A percentile compares a stretch with the other conserved stretches of the same genome.
phyloP scores from a whole-genome alignment of 192 early-diverging fungal species.

The Backusella psychrophila region DNA sequence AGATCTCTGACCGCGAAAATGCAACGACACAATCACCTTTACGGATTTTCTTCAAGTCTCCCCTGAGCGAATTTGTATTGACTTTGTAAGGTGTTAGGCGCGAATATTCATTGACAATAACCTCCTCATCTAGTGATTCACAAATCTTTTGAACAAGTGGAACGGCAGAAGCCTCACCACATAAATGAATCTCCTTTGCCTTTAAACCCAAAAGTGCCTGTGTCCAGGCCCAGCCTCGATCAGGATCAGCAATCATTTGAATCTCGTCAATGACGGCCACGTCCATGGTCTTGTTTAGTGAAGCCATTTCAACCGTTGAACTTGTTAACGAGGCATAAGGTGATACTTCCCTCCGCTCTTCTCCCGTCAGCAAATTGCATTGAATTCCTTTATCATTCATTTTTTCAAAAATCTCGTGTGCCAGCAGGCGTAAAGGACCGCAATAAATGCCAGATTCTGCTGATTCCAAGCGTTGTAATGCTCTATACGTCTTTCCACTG shows the following conservation, averaged over 20 bases:
- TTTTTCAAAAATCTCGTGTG: constrained; percentile 90
- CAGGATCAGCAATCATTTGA: constrained; percentile 87
- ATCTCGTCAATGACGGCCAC: constrained; percentile 97
- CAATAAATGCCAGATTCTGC: constrained; percentile 75
- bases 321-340: constrained; percentile 53
- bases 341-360: constrained; percentile 67
- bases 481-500: constrained; percentile 93
- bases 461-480: constrained; percentile 68
- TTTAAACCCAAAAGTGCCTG: constrained; percentile 76
- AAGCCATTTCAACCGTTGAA: constrained; percentile 92
- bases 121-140: constrained; percentile 69
- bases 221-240: constrained; percentile 97
- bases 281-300: constrained; percentile 50
- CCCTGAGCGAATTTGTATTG: constrained; percentile 49
- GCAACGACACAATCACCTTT: constrained; percentile 90
- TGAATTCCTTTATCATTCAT: constrained; percentile 73
- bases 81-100: constrained; percentile 71
- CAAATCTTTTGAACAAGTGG: constrained; percentile 75
- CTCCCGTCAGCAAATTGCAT: constrained; percentile 89
- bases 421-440: constrained; percentile 88
- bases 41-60: constrained; percentile 55
- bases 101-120: constrained; percentile 76
- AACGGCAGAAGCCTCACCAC: constrained; percentile 88
- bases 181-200: constrained; percentile 88
- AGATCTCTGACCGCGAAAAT: constrained; percentile 83